A percentile compares a stretch with the other conserved stretches of the same genome.
Evolutionary conservation across 345 rosid genomes (phyloP).

Genomic region (Linum usitatissimum): DNA sequence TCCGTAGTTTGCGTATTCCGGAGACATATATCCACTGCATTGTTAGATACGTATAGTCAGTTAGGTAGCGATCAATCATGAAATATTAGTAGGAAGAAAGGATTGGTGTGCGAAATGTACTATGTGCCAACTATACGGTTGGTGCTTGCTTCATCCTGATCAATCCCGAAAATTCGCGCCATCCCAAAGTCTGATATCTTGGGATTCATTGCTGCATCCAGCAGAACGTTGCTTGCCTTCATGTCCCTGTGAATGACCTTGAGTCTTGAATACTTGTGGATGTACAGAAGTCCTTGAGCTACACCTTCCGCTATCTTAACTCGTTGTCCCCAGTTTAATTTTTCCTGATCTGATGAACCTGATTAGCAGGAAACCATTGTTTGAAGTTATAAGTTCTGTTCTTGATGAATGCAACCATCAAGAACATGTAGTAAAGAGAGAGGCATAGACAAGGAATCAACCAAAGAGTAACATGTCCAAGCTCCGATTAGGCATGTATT

Average conservation of each 20-base stretch:
- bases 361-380: neutral
- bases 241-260: neutral
- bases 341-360: neutral
- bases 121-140: neutral
- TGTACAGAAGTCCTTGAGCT: neutral
- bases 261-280: neutral
- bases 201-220: slow-evolving; percentile 1
- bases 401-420: neutral
- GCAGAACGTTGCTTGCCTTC: slow-evolving; percentile 2
- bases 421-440: neutral
- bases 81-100: too few relatives aligned
- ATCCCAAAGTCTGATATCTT: slow-evolving; percentile 4
- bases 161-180: neutral
- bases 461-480: neutral
- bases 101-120: neutral
- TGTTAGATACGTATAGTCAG: too few relatives aligned
- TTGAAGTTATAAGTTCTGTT: too few relatives aligned
- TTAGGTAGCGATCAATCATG: neutral
- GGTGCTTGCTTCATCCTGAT: neutral
- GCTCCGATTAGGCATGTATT: neutral
- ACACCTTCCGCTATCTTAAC: neutral
- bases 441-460: neutral
- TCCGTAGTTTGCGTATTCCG: neutral
- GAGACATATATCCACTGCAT: slow-evolving; percentile 5
- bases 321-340: neutral